Base-by-base conservation (phyloP, 352 stramenopile genomes). In the Globisporangium polare region DNA sequence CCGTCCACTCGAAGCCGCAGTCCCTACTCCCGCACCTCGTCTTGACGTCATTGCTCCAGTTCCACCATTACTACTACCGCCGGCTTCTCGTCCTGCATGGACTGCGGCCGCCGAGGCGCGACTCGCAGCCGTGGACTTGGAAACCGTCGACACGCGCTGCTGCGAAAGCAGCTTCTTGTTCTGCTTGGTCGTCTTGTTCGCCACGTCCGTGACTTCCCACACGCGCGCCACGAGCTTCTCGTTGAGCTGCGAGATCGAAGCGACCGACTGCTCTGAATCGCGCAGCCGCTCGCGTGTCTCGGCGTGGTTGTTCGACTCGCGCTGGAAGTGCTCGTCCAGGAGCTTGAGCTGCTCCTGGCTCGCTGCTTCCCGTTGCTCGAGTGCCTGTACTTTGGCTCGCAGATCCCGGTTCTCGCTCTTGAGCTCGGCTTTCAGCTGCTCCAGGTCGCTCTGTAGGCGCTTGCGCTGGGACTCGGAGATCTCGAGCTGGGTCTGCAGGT, bases 181-280 rank as follows among this genome's bases (percentile, higher is more conserved):
- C 41, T 82, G 80, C 67, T 89, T 88, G 8, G 68, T 77, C 3
- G 70, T 71, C 60, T 83, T 66, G 46, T 83, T 89, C 5, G 68
- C 71, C 49, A 73, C 63, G 47, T 87, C 77, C 2, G 74, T 88
- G 20, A 74, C 71, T 55, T 89, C 78, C 75, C 80, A 84, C 0
- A 90, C 69, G 42, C 87, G 86, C 3, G 63, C 61, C 2, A 90
- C 77, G 17, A 92, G 62, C 43, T 89, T 89, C 35, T 92, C 80
- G 37, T 92, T 89, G 18, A 89, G 61, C 52, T 90, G 79, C 2
- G 81, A 84, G 20, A 92, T 74, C 6, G 76, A 79, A 13, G 71
- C 72, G 31, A 89, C 68, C 1, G 78, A 89, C 80, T 90, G 74
- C 83, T 92, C 83, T 0, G 80, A 67, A n/a, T 88, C 74, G 31